phyloP scores from a whole-genome alignment of 345 rosid genomes.

The Citrus reticulata region DNA sequence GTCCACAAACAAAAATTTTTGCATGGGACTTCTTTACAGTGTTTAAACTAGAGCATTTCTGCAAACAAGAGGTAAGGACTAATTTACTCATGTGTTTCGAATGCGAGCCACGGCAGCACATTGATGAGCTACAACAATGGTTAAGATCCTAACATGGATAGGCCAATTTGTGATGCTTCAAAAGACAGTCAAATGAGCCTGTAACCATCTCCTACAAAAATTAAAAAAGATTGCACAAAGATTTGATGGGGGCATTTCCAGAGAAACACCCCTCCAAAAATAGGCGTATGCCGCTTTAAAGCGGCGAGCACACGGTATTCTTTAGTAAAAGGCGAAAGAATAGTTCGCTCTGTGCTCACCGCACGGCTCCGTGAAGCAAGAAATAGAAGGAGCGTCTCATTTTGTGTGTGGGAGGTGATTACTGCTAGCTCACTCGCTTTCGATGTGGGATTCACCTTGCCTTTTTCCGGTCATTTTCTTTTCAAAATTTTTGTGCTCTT shows the following conservation, averaged over 20 bases:
- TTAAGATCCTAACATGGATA: neutral
- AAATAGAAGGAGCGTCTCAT: accelerated
- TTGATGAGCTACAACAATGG: neutral
- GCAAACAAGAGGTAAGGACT: neutral
- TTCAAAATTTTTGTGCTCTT: neutral
- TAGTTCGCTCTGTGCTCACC: conserved; percentile 37
- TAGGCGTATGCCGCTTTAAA: neutral
- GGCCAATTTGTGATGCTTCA: neutral
- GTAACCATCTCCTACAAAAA: too few relatives aligned
- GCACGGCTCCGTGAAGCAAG: neutral
- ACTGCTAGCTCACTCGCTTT: neutral
- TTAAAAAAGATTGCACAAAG: too few relatives aligned
- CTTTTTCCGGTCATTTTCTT: neutral
- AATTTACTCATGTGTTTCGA: neutral
- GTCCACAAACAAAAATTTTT: neutral
- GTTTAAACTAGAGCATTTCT: neutral
- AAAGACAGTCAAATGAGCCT: too few relatives aligned
- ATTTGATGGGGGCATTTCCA: neutral
- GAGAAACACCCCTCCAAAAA: neutral
- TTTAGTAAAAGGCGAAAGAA: conserved; percentile 61
- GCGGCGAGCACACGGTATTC: conserved; percentile 39
- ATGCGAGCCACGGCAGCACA: neutral
- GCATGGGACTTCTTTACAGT: neutral
- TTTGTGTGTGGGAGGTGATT: neutral
- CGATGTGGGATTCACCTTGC: neutral